Evolutionary conservation across 2,329 filamentous ascomycete species (phyloP).

Genomic region (Fusarium nematophilum): DNA sequence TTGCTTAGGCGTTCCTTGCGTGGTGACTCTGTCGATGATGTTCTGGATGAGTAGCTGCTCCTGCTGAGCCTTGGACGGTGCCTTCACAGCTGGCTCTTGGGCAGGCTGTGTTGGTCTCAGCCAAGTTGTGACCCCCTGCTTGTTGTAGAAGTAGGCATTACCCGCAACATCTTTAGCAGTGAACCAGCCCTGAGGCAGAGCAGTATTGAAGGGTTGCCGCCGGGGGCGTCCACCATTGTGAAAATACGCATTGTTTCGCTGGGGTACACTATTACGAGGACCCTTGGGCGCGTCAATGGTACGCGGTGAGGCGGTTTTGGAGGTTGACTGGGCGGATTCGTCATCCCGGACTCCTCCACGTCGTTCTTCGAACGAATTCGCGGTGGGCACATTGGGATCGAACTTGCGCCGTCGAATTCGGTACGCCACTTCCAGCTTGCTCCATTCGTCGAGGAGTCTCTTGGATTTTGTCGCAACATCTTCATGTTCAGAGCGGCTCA

Average conservation of each 20-base stretch:
- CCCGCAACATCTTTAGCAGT: slow-evolving; percentile 77
- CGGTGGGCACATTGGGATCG: slow-evolving; percentile 71
- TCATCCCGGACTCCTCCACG: slow-evolving; percentile 61
- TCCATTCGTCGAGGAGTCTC: slow-evolving; percentile 84
- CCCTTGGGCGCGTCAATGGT: slow-evolving; percentile 67
- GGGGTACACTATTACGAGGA: slow-evolving; percentile 69
- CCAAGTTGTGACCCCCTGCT: slow-evolving; percentile 84
- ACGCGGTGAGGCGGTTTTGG: slow-evolving; percentile 56
- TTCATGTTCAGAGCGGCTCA: slow-evolving; percentile 77
- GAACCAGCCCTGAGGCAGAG: slow-evolving; percentile 88
- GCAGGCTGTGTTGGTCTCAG: slow-evolving; percentile 78
- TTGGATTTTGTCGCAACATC: slow-evolving; percentile 78
- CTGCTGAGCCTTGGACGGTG: slow-evolving; percentile 70
- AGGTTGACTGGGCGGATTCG: slow-evolving; percentile 50
- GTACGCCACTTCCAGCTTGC: slow-evolving; percentile 89
- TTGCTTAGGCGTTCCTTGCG: slow-evolving; percentile 66
- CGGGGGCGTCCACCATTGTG: slow-evolving; percentile 58
- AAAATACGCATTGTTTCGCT: slow-evolving; percentile 65
- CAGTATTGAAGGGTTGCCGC: slow-evolving; percentile 65
- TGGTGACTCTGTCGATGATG: slow-evolving; percentile 86
- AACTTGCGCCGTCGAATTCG: slow-evolving; percentile 91
- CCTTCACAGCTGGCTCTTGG: slow-evolving; percentile 70
- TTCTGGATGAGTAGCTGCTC: slow-evolving; percentile 82
- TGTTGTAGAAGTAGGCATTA: slow-evolving; percentile 86
- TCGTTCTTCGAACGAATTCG: slow-evolving; percentile 72